Conservation (phyloP, 1,284 basidiomycete species). For the Filobasidium uniguttulatum region DNA sequence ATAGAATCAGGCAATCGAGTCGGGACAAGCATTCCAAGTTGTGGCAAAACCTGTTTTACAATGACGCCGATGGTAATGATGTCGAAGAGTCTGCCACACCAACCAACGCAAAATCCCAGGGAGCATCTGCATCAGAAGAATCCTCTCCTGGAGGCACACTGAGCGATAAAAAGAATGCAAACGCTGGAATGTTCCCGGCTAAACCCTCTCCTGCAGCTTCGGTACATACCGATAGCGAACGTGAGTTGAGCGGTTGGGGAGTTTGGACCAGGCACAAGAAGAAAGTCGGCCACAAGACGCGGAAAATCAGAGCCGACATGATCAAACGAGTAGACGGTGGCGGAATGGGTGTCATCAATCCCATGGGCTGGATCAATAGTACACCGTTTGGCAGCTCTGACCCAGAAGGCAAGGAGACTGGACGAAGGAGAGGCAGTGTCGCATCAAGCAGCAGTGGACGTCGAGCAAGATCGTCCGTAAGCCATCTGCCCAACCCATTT, state of each 20-base stretch:
- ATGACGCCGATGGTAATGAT: no score
- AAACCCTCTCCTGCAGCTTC: not conserved
- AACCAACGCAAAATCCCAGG: not conserved
- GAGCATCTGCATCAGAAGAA: not conserved
- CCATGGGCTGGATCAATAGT: slow-evolving; percentile 44
- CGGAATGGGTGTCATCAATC: slow-evolving; percentile 66
- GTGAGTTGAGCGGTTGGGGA: not conserved
- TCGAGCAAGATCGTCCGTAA: slow-evolving; percentile 1
- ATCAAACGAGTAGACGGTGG: slow-evolving; percentile 63
- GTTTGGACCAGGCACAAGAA: slow-evolving; percentile 7
- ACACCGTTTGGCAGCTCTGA: no score
- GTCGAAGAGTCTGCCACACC: not conserved
- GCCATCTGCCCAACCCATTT: no score
- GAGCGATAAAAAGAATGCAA: not conserved
- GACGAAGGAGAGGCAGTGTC: not conserved
- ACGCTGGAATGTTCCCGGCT: not conserved
- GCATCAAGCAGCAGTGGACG: not conserved
- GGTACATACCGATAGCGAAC: not conserved
- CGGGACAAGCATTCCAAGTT: no score
- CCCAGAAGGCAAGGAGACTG: no score
- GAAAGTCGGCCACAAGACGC: slow-evolving; percentile 26
- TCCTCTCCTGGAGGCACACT: no score
- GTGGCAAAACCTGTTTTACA: no score
- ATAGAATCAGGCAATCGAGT: no score
- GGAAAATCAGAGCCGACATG: slow-evolving; percentile 58